phyloP scores from a whole-genome alignment of 305 asterid genomes.

The Fraxinus ornus region DNA sequence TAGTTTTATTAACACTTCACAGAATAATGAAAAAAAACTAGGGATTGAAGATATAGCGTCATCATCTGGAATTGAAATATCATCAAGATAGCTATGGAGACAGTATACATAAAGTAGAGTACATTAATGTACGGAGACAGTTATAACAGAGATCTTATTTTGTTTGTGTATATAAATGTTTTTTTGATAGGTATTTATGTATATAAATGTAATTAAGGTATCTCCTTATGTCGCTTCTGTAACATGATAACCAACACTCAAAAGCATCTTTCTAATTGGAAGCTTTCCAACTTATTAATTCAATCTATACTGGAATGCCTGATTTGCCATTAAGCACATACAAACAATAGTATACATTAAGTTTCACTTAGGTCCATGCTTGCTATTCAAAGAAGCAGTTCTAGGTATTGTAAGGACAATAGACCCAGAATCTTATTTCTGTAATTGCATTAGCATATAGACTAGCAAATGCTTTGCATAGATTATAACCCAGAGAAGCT shows the following conservation, averaged over 20 bases:
- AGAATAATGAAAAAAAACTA: background rate
- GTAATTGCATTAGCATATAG: background rate
- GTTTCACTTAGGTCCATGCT: background rate
- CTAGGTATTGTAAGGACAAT: background rate
- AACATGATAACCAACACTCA: background rate
- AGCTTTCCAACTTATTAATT: background rate
- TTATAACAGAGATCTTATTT: background rate
- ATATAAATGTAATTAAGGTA: background rate
- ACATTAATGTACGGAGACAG: background rate
- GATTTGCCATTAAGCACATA: background rate
- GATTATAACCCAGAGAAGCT: background rate
- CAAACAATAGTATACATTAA: background rate
- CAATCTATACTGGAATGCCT: background rate
- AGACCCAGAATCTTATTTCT: background rate
- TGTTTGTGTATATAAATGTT: background rate
- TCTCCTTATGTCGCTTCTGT: background rate
- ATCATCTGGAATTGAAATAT: background rate
- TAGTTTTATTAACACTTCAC: background rate
- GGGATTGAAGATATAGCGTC: background rate
- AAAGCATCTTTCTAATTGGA: background rate
- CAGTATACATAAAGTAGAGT: background rate
- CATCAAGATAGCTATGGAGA: background rate
- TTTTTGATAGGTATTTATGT: background rate
- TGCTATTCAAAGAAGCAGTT: background rate
- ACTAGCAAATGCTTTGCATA: background rate